phyloP scores from a whole-genome alignment of 2,329 filamentous ascomycete species.

The Nigrospora oryzae region DNA sequence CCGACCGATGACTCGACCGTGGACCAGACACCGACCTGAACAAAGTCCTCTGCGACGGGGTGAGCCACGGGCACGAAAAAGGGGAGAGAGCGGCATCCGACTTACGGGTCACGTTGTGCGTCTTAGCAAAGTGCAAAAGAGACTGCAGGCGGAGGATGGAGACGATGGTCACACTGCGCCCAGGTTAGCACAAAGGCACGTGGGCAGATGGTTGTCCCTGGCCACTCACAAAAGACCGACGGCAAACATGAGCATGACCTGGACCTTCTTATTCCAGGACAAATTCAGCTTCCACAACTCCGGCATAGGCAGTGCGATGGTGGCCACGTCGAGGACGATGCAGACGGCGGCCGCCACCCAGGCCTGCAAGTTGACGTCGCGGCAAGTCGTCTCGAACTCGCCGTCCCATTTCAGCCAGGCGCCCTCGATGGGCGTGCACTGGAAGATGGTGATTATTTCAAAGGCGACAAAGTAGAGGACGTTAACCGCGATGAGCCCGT shows the following conservation, averaged over 20 bases:
- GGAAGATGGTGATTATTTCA: slow-evolving; percentile 17
- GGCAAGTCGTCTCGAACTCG: slow-evolving; percentile 18
- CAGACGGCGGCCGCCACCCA: slow-evolving; percentile 23
- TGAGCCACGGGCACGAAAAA: neutral
- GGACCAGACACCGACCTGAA: slow-evolving; percentile 21
- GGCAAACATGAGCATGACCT: slow-evolving; percentile 25
- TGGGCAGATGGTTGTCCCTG: slow-evolving; percentile 17
- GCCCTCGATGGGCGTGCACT: slow-evolving; percentile 19
- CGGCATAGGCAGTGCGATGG: slow-evolving; percentile 21
- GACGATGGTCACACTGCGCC: slow-evolving; percentile 10
- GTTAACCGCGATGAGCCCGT: slow-evolving; percentile 19
- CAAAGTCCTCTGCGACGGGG: slow-evolving; percentile 16
- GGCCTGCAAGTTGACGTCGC: slow-evolving; percentile 20
- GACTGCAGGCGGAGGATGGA: neutral
- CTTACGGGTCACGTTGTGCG: neutral
- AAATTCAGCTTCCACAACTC: slow-evolving; percentile 16
- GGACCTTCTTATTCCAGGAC: slow-evolving; percentile 20
- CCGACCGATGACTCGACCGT: slow-evolving; percentile 23
- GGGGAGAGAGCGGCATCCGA: neutral
- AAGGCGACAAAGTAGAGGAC: slow-evolving; percentile 14
- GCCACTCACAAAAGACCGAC: slow-evolving; percentile 20
- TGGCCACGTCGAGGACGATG: slow-evolving; percentile 19
- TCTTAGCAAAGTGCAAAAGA: neutral
- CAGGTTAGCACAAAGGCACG: slow-evolving; percentile 13
- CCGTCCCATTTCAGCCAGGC: slow-evolving; percentile 24